Conservation (phyloP, 768 basidiomycete species). For the Lactarius quietus region DNA sequence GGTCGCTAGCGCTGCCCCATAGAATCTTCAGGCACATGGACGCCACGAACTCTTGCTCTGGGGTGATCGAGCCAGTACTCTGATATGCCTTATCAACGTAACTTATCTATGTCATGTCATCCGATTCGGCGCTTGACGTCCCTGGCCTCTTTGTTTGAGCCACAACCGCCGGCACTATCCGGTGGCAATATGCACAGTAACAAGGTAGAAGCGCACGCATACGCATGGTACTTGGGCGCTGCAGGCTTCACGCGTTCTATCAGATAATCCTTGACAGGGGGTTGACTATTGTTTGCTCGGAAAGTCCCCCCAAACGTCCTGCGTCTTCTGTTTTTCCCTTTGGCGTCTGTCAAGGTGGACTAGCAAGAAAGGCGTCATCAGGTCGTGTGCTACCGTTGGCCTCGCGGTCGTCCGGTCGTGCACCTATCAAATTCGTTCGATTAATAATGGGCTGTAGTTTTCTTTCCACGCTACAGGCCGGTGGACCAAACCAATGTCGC, state of each 20-base stretch:
- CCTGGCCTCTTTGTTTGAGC: background rate
- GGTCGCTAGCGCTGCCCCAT: background rate
- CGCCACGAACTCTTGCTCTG: background rate
- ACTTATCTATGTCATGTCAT: background rate
- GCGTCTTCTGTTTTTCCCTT: constrained; percentile 1
- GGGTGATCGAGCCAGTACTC: background rate
- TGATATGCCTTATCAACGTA: background rate
- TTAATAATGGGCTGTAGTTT: background rate
- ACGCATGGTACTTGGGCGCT: background rate
- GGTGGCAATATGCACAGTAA: background rate
- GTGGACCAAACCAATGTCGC: constrained; percentile 6
- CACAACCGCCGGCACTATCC: background rate
- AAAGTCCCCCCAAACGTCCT: constrained; percentile 9
- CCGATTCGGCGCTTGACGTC: background rate
- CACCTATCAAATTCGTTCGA: constrained; percentile 1
- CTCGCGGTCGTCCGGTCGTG: background rate
- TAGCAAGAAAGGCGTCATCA: background rate
- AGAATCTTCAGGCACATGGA: background rate
- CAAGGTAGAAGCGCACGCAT: background rate
- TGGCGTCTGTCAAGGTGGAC: background rate
- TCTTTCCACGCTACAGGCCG: background rate
- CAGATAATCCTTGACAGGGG: background rate
- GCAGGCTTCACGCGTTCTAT: background rate
- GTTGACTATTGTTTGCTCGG: background rate
- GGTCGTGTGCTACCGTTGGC: background rate